phyloP scores from a whole-genome alignment of 2,329 filamentous ascomycete species.

The Fusarium lyarnte region DNA sequence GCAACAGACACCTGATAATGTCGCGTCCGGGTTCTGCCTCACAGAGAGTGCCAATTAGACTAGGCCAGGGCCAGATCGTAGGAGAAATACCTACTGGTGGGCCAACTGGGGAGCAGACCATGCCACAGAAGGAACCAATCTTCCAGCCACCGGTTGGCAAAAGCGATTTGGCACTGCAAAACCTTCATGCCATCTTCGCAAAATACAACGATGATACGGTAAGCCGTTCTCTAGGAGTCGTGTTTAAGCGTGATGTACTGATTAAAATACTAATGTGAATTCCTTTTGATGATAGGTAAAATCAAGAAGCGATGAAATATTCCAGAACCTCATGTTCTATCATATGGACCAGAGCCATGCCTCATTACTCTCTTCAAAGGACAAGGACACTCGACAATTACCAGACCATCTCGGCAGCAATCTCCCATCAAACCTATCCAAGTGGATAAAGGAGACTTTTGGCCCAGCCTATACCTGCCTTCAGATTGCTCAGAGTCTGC shows the following conservation, averaged over 20 bases:
- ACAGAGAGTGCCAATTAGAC: neutral
- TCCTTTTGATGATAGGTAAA: neutral
- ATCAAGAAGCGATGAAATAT: neutral
- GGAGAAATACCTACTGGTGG: neutral
- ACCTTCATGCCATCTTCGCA: neutral
- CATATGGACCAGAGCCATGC: neutral
- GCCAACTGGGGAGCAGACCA: too few species aligned
- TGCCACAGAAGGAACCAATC: neutral
- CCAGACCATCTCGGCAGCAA: neutral
- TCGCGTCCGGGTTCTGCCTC: neutral
- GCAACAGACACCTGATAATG: neutral
- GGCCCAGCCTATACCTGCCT: neutral
- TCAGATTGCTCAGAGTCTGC: neutral
- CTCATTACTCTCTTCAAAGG: neutral
- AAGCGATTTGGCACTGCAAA: neutral
- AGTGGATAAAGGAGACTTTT: neutral
- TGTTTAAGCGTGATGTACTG: too few species aligned
- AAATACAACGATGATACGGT: neutral
- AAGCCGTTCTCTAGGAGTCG: rapidly evolving
- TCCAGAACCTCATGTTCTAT: neutral
- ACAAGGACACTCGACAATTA: neutral
- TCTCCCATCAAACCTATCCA: neutral
- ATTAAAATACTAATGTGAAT: neutral
- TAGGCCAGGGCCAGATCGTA: neutral
- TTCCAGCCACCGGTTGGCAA: neutral